phyloP scores from a whole-genome alignment of 495 filamentous ascomycete species.

The Annulohypoxylon moriforme region DNA sequence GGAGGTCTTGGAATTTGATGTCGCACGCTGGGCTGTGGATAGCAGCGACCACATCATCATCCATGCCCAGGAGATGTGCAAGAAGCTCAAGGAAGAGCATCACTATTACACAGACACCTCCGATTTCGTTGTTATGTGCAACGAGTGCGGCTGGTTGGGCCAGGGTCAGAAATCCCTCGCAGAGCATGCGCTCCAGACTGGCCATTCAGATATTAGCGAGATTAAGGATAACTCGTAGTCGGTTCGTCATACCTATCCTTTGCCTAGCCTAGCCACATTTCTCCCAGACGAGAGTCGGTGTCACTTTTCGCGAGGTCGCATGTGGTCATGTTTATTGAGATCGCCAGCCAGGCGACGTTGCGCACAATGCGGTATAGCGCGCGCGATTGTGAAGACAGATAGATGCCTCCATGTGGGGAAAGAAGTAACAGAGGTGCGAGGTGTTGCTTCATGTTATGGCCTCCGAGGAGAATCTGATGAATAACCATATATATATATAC shows the following conservation, averaged over 20 bases:
- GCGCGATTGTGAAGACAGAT: neutral
- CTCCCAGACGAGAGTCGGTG: neutral
- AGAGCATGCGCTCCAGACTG: slow-evolving; percentile 19
- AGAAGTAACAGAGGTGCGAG: neutral
- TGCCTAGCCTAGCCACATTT: neutral
- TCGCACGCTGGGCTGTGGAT: slow-evolving; percentile 76
- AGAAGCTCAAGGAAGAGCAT: slow-evolving; percentile 69
- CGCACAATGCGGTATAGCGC: neutral
- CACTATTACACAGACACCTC: slow-evolving; percentile 95
- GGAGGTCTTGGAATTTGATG: slow-evolving; percentile 71
- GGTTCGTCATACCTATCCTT: neutral
- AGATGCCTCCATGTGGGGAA: neutral
- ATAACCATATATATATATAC: neutral
- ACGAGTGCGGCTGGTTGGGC: slow-evolving; percentile 70
- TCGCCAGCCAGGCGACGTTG: neutral
- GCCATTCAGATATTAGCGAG: slow-evolving; percentile 29
- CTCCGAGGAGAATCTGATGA: neutral
- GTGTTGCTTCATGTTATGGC: neutral
- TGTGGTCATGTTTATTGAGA: neutral
- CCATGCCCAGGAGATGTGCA: slow-evolving; percentile 76
- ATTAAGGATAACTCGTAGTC: slow-evolving; percentile 19
- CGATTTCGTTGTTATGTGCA: slow-evolving; percentile 84
- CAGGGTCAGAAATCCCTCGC: slow-evolving; percentile 70
- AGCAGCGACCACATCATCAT: slow-evolving; percentile 73
- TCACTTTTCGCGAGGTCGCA: neutral